Evolutionary conservation across 805 yeast species (phyloP).

Genomic region (Barnettozyma wickerhamii): DNA sequence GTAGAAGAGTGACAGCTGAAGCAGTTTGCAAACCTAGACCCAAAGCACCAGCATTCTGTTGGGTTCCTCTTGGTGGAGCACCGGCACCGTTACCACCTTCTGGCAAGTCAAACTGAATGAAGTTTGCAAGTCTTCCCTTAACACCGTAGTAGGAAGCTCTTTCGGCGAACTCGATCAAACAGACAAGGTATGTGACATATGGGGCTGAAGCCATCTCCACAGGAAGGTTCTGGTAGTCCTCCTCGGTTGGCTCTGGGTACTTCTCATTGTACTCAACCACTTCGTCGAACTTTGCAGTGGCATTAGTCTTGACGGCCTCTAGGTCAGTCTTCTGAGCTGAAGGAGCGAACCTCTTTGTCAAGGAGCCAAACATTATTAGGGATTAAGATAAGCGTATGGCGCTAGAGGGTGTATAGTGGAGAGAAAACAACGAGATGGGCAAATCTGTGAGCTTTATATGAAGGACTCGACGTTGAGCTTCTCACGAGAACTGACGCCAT

Average conservation of each 20-base stretch:
- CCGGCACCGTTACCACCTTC: conserved; percentile 33
- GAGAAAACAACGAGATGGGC: no score
- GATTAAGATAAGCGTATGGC: no score
- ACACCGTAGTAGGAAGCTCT: conserved; percentile 80
- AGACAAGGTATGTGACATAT: conserved; percentile 44
- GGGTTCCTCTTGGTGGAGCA: conserved; percentile 17
- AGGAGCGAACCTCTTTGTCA: background rate
- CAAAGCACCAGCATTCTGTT: conserved; percentile 45
- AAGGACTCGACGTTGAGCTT: background rate
- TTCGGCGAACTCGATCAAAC: conserved; percentile 71
- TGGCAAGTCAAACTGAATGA: conserved; percentile 54
- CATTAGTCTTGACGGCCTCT: background rate
- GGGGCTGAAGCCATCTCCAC: conserved; percentile 42
- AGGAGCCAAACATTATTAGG: background rate
- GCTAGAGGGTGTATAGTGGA: no score
- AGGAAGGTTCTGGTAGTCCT: conserved; percentile 31
- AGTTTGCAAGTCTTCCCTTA: conserved; percentile 70
- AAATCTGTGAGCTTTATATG: no score
- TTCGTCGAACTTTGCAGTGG: background rate
- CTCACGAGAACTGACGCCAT: background rate
- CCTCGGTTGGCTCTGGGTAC: conserved; percentile 39
- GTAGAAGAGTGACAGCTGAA: conserved; percentile 65
- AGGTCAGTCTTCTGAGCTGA: background rate
- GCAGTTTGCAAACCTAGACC: conserved; percentile 57
- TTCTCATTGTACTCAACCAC: conserved; percentile 8